phyloP scores from a whole-genome alignment of 2,329 filamentous ascomycete genomes.

The Fusarium lateritium region DNA sequence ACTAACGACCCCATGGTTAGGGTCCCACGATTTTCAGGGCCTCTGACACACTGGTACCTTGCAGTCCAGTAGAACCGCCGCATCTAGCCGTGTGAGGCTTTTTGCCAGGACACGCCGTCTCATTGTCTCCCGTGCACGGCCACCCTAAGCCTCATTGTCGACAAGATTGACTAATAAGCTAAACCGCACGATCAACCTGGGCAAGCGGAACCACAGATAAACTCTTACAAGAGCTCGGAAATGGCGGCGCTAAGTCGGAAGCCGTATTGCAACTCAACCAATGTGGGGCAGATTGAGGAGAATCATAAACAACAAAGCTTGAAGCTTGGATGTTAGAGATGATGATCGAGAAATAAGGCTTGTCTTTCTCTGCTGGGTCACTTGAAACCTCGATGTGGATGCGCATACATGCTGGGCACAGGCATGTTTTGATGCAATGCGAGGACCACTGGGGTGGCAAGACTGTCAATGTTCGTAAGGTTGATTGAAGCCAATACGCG shows the following conservation, averaged over 20 bases:
- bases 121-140: constrained; percentile 28
- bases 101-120: constrained; percentile 23
- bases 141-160: constrained; percentile 36
- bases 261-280: constrained; percentile 28
- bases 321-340: constrained; percentile 8
- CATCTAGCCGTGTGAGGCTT: constrained; percentile 40
- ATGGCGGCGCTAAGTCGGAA: constrained; percentile 44
- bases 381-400: constrained; percentile 25
- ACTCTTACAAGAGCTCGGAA: constrained; percentile 27
- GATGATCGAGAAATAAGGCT: constrained; percentile 7
- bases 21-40: constrained; percentile 12
- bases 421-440: constrained; percentile 31
- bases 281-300: constrained; percentile 34
- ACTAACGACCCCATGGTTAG: constrained; percentile 8
- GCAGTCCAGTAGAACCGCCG: constrained; percentile 32
- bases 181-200: constrained; percentile 3
- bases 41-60: constrained; percentile 31
- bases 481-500: neutral
- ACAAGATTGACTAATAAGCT: constrained; percentile 13
- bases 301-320: constrained; percentile 8
- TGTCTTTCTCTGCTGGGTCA: constrained; percentile 2
- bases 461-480: constrained; percentile 1
- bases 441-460: constrained; percentile 21
- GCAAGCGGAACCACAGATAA: constrained; percentile 19
- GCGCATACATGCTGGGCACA: constrained; percentile 38